These are phyloP conservation scores for Metschnikowia matae DNA, from an alignment of 805 yeast genomes.

Conservation along the genomic window DNA sequence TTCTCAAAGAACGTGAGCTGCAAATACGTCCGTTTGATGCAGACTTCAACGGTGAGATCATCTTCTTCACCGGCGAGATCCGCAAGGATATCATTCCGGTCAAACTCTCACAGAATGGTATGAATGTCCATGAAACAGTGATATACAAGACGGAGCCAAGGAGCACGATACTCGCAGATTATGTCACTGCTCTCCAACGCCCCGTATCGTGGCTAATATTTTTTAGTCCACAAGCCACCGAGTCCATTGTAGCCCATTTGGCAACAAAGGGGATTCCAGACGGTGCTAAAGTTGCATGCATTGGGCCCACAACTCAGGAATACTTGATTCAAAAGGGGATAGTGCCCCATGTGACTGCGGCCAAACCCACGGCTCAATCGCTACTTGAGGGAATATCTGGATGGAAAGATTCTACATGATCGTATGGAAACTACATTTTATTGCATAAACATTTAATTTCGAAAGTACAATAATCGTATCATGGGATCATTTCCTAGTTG, in stretches of 20 bases:
- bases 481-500: slow-evolving; percentile 15
- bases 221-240: slow-evolving; percentile 89
- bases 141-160: slow-evolving; percentile 65
- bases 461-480: neutral
- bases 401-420: slow-evolving; percentile 3
- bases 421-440: neutral
- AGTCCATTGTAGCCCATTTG: slow-evolving; percentile 48
- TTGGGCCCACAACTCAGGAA: slow-evolving; percentile 87
- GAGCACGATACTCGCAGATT: slow-evolving; percentile 42
- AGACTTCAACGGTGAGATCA: slow-evolving; percentile 25
- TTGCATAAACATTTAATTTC: neutral
- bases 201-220: slow-evolving; percentile 64
- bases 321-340: slow-evolving; percentile 53
- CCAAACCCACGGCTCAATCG: slow-evolving; percentile 65
- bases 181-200: slow-evolving; percentile 16
- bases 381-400: slow-evolving; percentile 39
- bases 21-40: slow-evolving; percentile 14
- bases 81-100: slow-evolving; percentile 79
- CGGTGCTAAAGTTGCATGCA: slow-evolving; percentile 59
- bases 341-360: slow-evolving; percentile 58
- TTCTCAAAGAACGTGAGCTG: slow-evolving; percentile 34
- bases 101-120: slow-evolving; percentile 42
- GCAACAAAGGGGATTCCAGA: slow-evolving; percentile 6
- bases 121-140: slow-evolving; percentile 52
- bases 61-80: slow-evolving; percentile 83